A percentile compares a stretch with the other conserved stretches of the same genome.
Evolutionary conservation across 2,329 filamentous ascomycete genomes (phyloP).

Genomic region (Diaporthe sp.): DNA sequence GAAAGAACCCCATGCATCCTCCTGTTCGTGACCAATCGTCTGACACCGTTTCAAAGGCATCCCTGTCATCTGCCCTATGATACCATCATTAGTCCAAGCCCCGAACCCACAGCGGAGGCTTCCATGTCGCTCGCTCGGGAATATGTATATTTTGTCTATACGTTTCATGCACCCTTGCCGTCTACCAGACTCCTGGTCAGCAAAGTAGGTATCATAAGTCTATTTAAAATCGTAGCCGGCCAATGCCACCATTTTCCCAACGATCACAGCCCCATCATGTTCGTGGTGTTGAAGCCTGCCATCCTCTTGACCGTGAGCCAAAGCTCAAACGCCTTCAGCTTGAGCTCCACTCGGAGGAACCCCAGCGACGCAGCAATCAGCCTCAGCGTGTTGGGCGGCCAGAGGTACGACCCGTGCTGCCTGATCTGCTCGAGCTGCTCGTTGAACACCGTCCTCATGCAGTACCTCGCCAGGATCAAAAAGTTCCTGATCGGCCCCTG

Average conservation of each 20-base stretch:
- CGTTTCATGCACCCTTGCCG: background rate
- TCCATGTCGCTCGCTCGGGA: background rate
- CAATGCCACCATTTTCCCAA: background rate
- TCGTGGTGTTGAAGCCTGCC: slow-evolving; percentile 46
- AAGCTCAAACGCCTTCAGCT: slow-evolving; percentile 73
- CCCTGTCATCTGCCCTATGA: slow-evolving; percentile 6
- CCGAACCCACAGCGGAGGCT: background rate
- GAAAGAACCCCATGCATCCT: background rate
- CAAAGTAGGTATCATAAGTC: slow-evolving; percentile 38
- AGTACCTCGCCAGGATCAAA: slow-evolving; percentile 77
- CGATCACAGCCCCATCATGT: slow-evolving; percentile 32
- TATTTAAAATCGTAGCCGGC: slow-evolving; percentile 11
- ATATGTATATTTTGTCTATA: slow-evolving; percentile 5
- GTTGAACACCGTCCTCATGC: slow-evolving; percentile 73
- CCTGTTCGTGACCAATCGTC: slow-evolving; percentile 33
- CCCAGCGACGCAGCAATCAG: slow-evolving; percentile 69
- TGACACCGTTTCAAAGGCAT: slow-evolving; percentile 24
- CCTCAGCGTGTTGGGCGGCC: slow-evolving; percentile 68
- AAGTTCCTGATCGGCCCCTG: slow-evolving; percentile 75
- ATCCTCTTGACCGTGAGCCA: slow-evolving; percentile 69
- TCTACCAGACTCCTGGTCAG: slow-evolving; percentile 33
- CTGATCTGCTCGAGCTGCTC: slow-evolving; percentile 73
- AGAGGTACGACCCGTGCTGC: slow-evolving; percentile 65
- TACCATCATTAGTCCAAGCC: background rate
- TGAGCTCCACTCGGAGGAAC: slow-evolving; percentile 71